These are phyloP conservation scores for Trifolium repens DNA, from an alignment of 306 rosid genomes.

Conservation along the genomic window DNA sequence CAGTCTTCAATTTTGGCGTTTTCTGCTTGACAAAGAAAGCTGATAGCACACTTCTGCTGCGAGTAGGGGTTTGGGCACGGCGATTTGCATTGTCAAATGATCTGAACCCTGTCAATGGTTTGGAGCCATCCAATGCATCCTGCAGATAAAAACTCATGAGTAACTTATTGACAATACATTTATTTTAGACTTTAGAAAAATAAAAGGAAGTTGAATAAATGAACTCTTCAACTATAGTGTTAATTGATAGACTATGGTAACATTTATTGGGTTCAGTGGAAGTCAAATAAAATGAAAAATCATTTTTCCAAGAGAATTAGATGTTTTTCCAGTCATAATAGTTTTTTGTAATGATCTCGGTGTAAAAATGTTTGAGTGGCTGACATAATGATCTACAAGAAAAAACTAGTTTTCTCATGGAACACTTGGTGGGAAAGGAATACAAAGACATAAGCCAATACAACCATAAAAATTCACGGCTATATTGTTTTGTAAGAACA, in stretches of 20 bases:
- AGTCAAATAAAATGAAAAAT: neutral
- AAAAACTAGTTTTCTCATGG: neutral
- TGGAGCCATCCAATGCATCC: conserved; percentile 71
- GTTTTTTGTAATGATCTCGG: neutral
- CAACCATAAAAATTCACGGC: neutral
- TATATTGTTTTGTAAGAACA: neutral
- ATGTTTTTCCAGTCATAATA: conserved; percentile 14
- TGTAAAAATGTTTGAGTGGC: neutral
- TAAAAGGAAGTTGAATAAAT: conserved; percentile 27
- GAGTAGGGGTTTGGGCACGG: conserved; percentile 64
- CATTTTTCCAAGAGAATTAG: neutral
- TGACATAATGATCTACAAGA: neutral
- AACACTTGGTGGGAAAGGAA: neutral
- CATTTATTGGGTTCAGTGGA: neutral
- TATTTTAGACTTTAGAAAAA: neutral
- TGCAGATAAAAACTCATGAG: conserved; percentile 44
- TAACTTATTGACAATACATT: conserved; percentile 15
- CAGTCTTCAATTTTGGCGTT: conserved; percentile 60
- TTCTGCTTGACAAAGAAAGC: conserved; percentile 88
- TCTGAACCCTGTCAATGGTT: conserved; percentile 63
- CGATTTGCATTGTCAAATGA: conserved; percentile 79
- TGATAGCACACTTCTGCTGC: conserved; percentile 90
- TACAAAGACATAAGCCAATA: neutral
- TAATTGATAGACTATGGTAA: neutral
- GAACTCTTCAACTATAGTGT: conserved; percentile 10